Percentiles rank a stretch among this genome's conserved stretches.
Conservation (phyloP, 805 yeast species). For the Priceomyces carsonii region DNA sequence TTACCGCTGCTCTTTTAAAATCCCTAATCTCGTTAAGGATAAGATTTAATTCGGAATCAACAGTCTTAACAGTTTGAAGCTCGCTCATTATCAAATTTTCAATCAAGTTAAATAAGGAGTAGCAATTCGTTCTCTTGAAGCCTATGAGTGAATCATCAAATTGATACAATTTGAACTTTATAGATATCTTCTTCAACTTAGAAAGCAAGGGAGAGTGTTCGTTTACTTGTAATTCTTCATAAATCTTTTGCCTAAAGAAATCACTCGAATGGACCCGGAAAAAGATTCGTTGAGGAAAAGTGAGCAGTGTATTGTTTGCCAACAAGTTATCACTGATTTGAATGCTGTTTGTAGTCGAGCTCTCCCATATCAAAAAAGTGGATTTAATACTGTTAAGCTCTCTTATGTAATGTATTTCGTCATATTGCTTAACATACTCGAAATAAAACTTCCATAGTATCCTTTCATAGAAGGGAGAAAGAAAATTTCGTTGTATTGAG, state of each 20-base stretch:
- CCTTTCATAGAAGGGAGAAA: constrained; percentile 40
- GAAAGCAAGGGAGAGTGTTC: constrained; percentile 21
- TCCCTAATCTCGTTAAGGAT: constrained; percentile 10
- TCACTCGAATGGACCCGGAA: constrained; percentile 20
- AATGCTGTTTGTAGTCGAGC: constrained; percentile 19
- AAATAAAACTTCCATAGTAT: constrained; percentile 43
- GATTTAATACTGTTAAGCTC: constrained; percentile 21
- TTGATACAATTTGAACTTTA: constrained; percentile 27
- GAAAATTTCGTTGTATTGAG: constrained; percentile 17
- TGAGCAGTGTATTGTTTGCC: constrained; percentile 15
- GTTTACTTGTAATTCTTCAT: constrained; percentile 4
- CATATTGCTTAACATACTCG: constrained; percentile 24
- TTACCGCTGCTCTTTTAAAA: constrained; percentile 9
- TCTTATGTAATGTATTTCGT: constrained; percentile 24
- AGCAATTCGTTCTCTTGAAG: constrained; percentile 30
- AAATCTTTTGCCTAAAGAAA: constrained; percentile 14
- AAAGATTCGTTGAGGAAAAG: constrained; percentile 25
- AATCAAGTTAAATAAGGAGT: constrained; percentile 14
- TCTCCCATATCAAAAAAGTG: constrained; percentile 41
- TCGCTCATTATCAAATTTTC: constrained; percentile 14
- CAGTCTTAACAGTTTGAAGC: constrained; percentile 4
- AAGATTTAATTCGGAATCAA: constrained; percentile 7
- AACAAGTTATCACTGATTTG: constrained; percentile 16
- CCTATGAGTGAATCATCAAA: constrained; percentile 18
- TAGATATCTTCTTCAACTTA: constrained; percentile 30